Evolutionary conservation across 2,329 filamentous ascomycete genomes (phyloP).

Genomic region (Pseudonectria buxi): DNA sequence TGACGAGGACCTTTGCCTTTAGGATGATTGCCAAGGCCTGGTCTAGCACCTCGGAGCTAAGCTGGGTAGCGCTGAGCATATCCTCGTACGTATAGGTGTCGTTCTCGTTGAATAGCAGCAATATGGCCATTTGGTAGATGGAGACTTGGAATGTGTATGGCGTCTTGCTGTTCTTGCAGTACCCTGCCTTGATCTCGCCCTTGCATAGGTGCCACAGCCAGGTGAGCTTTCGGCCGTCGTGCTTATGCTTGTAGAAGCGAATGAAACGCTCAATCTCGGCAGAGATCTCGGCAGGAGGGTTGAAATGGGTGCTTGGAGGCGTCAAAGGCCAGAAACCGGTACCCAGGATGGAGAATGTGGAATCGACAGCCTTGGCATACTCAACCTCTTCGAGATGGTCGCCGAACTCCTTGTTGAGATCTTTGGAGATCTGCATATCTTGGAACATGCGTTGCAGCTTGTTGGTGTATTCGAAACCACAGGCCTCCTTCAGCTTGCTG

Average conservation of each 20-base stretch:
- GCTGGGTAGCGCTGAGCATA: slow-evolving; percentile 71
- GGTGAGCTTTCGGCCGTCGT: slow-evolving; percentile 90
- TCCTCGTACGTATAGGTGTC: slow-evolving; percentile 83
- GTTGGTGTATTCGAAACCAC: slow-evolving; percentile 98
- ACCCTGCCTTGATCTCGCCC: slow-evolving; percentile 90
- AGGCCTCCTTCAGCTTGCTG: slow-evolving; percentile 96
- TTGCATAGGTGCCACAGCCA: slow-evolving; percentile 99
- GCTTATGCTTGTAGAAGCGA: slow-evolving; percentile 91
- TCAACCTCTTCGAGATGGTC: slow-evolving; percentile 55
- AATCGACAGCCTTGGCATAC: slow-evolving; percentile 67
- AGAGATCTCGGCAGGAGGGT: slow-evolving; percentile 75
- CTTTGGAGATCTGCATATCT: slow-evolving; percentile 98
- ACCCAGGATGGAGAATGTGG: slow-evolving; percentile 85
- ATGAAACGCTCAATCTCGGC: slow-evolving; percentile 85
- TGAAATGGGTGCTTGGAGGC: slow-evolving; percentile 80
- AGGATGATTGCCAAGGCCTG: slow-evolving; percentile 79
- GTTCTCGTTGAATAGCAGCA: slow-evolving; percentile 89
- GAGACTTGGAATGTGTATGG: slow-evolving; percentile 97
- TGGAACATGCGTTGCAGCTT: slow-evolving; percentile 99
- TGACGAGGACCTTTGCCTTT: slow-evolving; percentile 83
- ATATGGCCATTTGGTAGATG: slow-evolving; percentile 94
- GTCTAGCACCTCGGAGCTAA: slow-evolving; percentile 78
- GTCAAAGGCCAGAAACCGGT: slow-evolving; percentile 96
- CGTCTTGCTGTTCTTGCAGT: slow-evolving; percentile 81
- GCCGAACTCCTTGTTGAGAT: slow-evolving; percentile 84